A percentile compares a stretch with the other conserved stretches of the same genome.
Evolutionary conservation across 2,329 filamentous ascomycete species (phyloP).

Genomic region (Colletotrichum viniferum): DNA sequence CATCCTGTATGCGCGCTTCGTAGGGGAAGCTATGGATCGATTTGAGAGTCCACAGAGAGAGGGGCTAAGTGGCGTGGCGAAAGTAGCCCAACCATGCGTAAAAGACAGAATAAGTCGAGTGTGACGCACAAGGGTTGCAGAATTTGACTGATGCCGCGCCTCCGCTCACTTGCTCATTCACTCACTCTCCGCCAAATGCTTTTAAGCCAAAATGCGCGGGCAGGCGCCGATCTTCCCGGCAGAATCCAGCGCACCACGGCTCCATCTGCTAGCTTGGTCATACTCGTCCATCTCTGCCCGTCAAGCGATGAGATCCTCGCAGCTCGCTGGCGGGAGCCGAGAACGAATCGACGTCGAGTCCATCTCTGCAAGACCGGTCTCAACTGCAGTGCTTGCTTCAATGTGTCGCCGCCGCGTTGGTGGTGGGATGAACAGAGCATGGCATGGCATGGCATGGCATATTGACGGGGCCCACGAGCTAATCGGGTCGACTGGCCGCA

Average conservation of each 20-base stretch:
- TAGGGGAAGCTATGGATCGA: background rate
- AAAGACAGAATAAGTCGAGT: conserved; percentile 6
- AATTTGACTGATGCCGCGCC: conserved; percentile 19
- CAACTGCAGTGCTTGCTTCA: background rate
- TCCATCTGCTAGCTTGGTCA: background rate
- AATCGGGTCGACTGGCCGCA: conserved; percentile 11
- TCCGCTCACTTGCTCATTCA: background rate
- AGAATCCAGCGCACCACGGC: conserved; percentile 17
- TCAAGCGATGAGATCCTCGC: background rate
- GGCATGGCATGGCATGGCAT: background rate
- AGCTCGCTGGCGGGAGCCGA: background rate
- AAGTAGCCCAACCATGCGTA: conserved; percentile 14
- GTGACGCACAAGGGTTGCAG: conserved; percentile 22
- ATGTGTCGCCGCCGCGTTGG: background rate
- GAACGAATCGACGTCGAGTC: background rate
- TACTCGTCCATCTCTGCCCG: background rate
- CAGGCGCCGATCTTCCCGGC: background rate
- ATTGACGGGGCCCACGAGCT: conserved; percentile 13
- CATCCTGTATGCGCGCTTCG: background rate
- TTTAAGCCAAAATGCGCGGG: conserved; percentile 18
- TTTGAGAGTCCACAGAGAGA: background rate
- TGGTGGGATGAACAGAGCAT: background rate
- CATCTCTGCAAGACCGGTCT: background rate
- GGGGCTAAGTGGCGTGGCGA: conserved; percentile 15
- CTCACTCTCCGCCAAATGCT: background rate